Evolutionary conservation across 306 rosid species (phyloP).

Genomic region (Rubus parviflorus): DNA sequence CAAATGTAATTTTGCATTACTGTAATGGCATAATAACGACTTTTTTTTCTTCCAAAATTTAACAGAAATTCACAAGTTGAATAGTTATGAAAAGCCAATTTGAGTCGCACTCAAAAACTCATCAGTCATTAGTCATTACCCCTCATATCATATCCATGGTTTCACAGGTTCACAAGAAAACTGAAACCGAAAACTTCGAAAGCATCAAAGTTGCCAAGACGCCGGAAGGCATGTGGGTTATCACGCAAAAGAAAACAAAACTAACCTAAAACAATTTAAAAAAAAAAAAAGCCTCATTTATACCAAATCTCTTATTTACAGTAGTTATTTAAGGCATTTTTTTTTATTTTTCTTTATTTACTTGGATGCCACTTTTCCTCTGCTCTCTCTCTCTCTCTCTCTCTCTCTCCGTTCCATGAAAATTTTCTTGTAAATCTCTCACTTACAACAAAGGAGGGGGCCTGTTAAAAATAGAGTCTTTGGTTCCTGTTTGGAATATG

Average conservation of each 20-base stretch:
- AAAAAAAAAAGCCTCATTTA: not conserved
- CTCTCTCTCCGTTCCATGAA: not conserved
- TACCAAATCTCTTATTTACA: constrained; percentile 20
- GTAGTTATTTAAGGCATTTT: constrained; percentile 21
- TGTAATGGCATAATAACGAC: too few relatives aligned
- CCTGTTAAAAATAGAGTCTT: not conserved
- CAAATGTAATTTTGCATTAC: too few relatives aligned
- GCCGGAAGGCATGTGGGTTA: not conserved
- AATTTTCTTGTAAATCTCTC: not conserved
- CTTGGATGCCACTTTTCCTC: constrained; percentile 21
- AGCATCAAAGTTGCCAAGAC: not conserved
- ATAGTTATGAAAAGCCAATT: too few relatives aligned
- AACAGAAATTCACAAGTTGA: too few relatives aligned
- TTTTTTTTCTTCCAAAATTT: too few relatives aligned
- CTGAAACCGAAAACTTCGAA: not conserved
- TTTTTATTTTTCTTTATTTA: not conserved
- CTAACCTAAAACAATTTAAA: not conserved
- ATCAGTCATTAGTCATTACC: too few relatives aligned
- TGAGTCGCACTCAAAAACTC: too few relatives aligned
- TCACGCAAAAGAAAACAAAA: not conserved
- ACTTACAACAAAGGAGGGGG: not conserved
- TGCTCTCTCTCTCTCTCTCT: not conserved
- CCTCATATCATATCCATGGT: too few relatives aligned
- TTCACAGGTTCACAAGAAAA: not conserved
- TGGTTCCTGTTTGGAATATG: constrained; percentile 16